Conservation (phyloP, 1,139 yeast genomes). For the Debaryomycetaceae sp. region DNA sequence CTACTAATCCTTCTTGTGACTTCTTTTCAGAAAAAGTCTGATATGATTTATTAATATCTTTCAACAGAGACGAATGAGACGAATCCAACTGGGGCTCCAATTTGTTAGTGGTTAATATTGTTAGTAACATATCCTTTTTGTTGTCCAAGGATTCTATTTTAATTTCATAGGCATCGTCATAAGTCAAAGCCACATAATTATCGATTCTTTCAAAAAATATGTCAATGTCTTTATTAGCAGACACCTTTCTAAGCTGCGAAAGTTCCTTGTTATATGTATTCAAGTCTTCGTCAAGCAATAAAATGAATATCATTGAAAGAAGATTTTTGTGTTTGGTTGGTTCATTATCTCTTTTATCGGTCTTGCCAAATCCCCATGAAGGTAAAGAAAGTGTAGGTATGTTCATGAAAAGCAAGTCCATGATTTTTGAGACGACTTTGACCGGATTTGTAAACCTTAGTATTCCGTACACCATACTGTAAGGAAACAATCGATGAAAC, state of each 20-base stretch:
- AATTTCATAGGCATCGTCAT: constrained; percentile 16
- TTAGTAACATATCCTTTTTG: constrained; percentile 22
- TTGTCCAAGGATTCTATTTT: constrained; percentile 20
- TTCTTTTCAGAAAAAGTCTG: constrained; percentile 16
- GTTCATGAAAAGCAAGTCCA: constrained; percentile 77
- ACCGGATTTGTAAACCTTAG: constrained; percentile 82
- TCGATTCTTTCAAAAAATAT: constrained; percentile 26
- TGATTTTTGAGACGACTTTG: constrained; percentile 69
- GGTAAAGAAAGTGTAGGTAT: constrained; percentile 42
- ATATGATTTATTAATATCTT: constrained; percentile 16
- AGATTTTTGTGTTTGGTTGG: constrained; percentile 51
- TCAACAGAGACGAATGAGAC: constrained; percentile 1
- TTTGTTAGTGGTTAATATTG: constrained; percentile 19
- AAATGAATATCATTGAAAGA: constrained; percentile 66
- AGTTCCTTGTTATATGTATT: constrained; percentile 60
- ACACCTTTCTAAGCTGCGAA: constrained; percentile 36
- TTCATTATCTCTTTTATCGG: constrained; percentile 8
- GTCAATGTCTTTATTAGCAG: constrained; percentile 15
- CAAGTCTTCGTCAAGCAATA: constrained; percentile 76
- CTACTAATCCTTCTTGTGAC: constrained; percentile 12
- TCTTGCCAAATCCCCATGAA: constrained; percentile 16
- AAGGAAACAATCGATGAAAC: constrained; percentile 75
- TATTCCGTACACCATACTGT: constrained; percentile 68
- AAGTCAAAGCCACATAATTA: constrained; percentile 16
- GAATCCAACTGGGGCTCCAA: constrained; percentile 16